Base-by-base conservation (phyloP, 805 yeast genomes). In the Kazachstania martiniae region DNA sequence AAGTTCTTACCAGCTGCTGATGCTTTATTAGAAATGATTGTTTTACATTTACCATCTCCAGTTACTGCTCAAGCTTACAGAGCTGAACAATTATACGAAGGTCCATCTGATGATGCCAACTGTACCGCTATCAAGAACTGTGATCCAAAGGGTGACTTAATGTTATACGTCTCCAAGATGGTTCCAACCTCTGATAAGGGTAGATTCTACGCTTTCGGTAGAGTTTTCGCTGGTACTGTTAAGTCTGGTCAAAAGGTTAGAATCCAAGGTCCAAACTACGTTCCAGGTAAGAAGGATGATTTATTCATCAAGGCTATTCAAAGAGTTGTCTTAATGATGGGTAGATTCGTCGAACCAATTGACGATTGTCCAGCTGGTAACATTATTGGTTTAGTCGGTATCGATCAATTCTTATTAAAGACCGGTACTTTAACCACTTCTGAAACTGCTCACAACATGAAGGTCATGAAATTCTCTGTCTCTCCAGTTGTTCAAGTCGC, bases 281-380 rank as follows among this genome's bases (percentile, higher is more conserved):
- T 76, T 58, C 95, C 94, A 66, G 98, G 98, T 68, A 83, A 78
- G 77, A 89, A 91, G 80, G 94, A 85, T 40, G 98, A 89, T 62
- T 74, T 89, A 59, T 91, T 89, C 86, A 50, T 89, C 63, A 89
- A 89, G 81, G 82, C 95, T 56, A 73, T 89, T 61, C 98, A 89
- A 77, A 89, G 98, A 79, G 91, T 95, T 58, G 98, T 89, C 59
- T 76, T 89, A 64, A 89, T 89, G 98, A 89, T 89, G 98, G 98
- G 98, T 67, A 84, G 96, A 74, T 68, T 72, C 67, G 93, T 84
- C 61, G 98, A 89, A 77, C 85, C 89, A 63, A 89, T 89, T 60
- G 97, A 89, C 61, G 97, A 89, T 74, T 83, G 94, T 74, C 97
- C 98, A 66, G 96, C 97, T 58, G 98, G 98, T 84, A 89, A 89